Evolutionary conservation across 1,284 basidiomycete genomes (phyloP), one percentile per base, ranked within the genome.

Genomic region (Exsudoporus floridanus): DNA sequence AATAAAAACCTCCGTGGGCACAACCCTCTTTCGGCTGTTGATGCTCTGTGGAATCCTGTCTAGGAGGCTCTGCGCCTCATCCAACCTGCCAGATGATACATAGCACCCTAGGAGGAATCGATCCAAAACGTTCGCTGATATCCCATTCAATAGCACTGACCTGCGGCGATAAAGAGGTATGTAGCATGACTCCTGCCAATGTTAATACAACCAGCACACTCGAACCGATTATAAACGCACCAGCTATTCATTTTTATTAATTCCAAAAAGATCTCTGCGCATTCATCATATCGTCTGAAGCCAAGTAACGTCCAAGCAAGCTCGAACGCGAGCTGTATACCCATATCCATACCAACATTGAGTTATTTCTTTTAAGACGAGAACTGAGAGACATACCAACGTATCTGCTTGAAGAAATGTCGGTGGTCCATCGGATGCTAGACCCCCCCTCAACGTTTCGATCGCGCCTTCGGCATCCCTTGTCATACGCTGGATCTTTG

Each of bases 1-100:
- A 57, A 90, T 87, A 46, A 84, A 81, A 7, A 84, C 80, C 59
- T 91, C 88, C 0, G 85, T 88, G 0, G 88, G 87, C 46, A 90
- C 65, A 49, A 83, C 79, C 64, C 83, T 85, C 69, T 83, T 87
- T 66, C 77, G 78, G 63, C 76, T 78, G 31, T 83, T 77, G 10
- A 89, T 73, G 43, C 82, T 64, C 1, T 70, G 73, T 0, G 87
- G 85, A n/a, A 90, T 77, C 14, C 65, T 70, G 54, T 88, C 81
- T 3, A 89, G 64, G n/a, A 88, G 67, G 45, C 67, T 67, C 60
- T 86, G 82, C 6, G 85, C 84, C 56, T 81, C 78, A 14, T 73
- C 69, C 18, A 71, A 68, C 54, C 83, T 73, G 42, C 77, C 77
- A 18, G 82, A 55, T 0, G 82, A 81, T 49, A 84, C 67, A 57